Percentiles rank a stretch among this genome's conserved stretches.
phyloP scores from a whole-genome alignment of 2,329 filamentous ascomycete genomes.

The Capronia americana region DNA sequence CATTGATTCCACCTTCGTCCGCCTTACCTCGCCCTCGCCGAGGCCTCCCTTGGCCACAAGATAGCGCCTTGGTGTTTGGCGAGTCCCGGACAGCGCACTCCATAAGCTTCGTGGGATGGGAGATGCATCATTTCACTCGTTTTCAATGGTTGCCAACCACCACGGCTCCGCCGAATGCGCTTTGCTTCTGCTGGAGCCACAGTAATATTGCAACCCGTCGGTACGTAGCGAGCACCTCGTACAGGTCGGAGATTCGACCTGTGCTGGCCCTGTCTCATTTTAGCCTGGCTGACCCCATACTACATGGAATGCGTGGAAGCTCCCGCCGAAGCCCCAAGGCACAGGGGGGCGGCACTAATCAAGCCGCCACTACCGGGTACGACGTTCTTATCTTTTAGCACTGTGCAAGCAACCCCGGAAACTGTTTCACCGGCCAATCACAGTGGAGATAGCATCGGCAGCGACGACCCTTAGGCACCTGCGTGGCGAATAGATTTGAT shows the following conservation, averaged over 20 bases:
- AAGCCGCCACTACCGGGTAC: constrained; percentile 13
- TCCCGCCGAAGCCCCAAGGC: constrained; percentile 6
- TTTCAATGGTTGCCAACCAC: no score
- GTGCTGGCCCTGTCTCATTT: constrained; percentile 7
- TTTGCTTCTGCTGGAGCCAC: background rate
- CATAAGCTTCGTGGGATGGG: no score
- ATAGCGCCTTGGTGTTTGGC: no score
- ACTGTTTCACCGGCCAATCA: constrained; percentile 3
- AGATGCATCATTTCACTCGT: no score
- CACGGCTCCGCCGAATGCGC: background rate
- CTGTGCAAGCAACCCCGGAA: constrained; percentile 5
- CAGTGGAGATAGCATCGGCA: constrained; percentile 6
- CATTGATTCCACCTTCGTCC: no score
- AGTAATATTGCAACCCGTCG: background rate
- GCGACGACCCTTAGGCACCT: constrained; percentile 5
- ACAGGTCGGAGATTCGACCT: constrained; percentile 1
- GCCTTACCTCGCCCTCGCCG: no score
- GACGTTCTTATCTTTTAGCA: constrained; percentile 24
- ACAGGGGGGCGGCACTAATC: constrained; percentile 4
- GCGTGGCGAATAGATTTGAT: constrained; percentile 13
- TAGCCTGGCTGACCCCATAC: background rate
- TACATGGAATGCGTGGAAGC: constrained; percentile 23
- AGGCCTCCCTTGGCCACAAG: no score
- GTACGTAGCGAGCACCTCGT: background rate
- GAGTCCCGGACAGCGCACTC: no score